Evolutionary conservation across 495 filamentous ascomycete species (phyloP), one percentile per base, ranked within the genome.

Genomic region (Halenospora varia): DNA sequence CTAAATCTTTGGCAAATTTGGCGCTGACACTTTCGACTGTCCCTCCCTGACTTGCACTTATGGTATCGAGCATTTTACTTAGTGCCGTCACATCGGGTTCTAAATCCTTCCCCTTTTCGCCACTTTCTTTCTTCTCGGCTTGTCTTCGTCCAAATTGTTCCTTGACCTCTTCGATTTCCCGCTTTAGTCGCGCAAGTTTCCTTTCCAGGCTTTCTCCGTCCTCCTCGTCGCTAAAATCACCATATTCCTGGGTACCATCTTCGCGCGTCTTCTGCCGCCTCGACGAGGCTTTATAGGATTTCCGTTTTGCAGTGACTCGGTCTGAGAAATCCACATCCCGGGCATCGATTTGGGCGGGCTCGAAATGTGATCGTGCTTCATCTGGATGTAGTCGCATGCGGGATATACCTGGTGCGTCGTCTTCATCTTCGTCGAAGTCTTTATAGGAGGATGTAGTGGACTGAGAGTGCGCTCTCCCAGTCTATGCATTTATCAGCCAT

Each of bases 321-420:
- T 95, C 88, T 1, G 90, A 94, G 71, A 92, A 92, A 68, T 92
- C 88, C 48, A 83, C 85, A 55, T 88, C 80, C 59, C 80, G 77
- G 49, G 89, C 86, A 66, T 93, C 86, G 17, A 93, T 78, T 39
- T 82, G 77, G 20, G 90, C 77, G 20, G 89, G 84, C 55, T 86
- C 75, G 68, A 97, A 97, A 54, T 82, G 81, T 23, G 81, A 80
- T n/a, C 91, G 87, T 45, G 92, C 92, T 66, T 86, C 75, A 63
- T 90, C 81, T 53, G 90, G 82, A 54, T 86, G 84, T 25, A 96
- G 76, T 20, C 81, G 83, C 51, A 86, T 82, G 44, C 83, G 86
- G 59, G 88, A 89, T 62, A 96, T 90, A 46, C 81, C 85, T 13
- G 69, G 67, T 11, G 78, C 72, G 47, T 84, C 83, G 49, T 63